phyloP scores from a whole-genome alignment of 2,329 filamentous ascomycete species.

The Trichoderma sp. region DNA sequence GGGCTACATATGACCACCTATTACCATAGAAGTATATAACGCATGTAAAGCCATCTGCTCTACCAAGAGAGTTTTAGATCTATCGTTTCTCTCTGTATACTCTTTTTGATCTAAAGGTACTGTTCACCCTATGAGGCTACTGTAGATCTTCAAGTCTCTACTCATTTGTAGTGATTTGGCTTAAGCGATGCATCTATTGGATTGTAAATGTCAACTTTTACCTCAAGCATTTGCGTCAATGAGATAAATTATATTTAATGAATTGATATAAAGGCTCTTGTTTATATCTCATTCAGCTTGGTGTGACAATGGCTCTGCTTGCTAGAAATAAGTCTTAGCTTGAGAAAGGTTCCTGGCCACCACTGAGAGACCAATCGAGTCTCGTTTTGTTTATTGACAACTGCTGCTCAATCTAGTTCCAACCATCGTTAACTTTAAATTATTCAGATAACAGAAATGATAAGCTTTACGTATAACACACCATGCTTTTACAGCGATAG shows the following conservation, averaged over 20 bases:
- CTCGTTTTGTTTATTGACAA: background rate
- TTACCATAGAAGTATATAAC: background rate
- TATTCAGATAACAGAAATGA: background rate
- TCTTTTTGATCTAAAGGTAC: background rate
- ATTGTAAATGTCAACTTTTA: background rate
- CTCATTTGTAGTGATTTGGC: background rate
- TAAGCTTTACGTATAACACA: background rate
- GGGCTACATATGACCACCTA: background rate
- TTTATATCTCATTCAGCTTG: background rate
- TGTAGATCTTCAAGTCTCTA: background rate
- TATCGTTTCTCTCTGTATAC: background rate
- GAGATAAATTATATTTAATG: background rate
- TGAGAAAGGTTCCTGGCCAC: background rate
- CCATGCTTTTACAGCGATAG: background rate
- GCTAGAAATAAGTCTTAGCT: background rate
- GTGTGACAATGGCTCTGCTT: background rate
- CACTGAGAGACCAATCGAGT: background rate
- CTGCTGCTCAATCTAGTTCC: background rate
- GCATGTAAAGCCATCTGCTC: background rate
- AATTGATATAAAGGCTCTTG: background rate
- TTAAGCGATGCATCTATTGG: background rate
- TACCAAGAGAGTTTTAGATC: background rate
- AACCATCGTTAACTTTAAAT: background rate
- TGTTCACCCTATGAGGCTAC: background rate
- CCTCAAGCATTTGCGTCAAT: background rate